These are phyloP conservation scores for Puccinia polysora DNA, from an alignment of 1,284 basidiomycete species.

Conservation along the genomic window DNA sequence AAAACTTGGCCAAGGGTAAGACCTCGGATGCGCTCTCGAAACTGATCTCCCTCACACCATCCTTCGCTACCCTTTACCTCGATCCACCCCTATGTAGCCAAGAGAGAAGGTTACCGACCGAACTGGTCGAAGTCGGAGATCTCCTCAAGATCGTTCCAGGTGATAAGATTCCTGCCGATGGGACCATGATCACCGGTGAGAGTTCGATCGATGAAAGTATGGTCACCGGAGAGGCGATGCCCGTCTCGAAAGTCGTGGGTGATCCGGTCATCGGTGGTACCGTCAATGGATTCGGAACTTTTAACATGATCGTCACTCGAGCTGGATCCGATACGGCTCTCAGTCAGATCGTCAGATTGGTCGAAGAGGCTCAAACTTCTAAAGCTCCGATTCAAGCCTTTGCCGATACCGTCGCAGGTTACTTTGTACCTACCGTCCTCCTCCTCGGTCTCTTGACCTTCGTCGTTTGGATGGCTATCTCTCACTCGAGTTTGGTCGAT, in stretches of 20 bases:
- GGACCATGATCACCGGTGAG: slow-evolving; percentile 75
- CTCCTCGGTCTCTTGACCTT: slow-evolving; percentile 77
- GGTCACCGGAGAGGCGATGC: slow-evolving; percentile 92
- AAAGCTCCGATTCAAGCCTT: slow-evolving; percentile 98
- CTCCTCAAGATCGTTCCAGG: slow-evolving; percentile 90
- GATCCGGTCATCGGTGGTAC: slow-evolving; percentile 91
- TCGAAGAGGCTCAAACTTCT: slow-evolving; percentile 94
- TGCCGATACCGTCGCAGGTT: slow-evolving; percentile 87
- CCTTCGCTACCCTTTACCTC: slow-evolving; percentile 91
- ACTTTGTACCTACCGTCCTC: slow-evolving; percentile 90
- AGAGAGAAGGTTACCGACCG: slow-evolving; percentile 86
- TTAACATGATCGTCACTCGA: slow-evolving; percentile 90
- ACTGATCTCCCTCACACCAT: slow-evolving; percentile 87
- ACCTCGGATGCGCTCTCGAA: slow-evolving; percentile 94
- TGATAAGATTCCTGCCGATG: slow-evolving; percentile 94
- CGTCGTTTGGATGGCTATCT: slow-evolving; percentile 73
- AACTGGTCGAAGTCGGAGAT: slow-evolving; percentile 91
- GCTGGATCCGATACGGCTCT: slow-evolving; percentile 94
- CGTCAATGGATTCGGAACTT: slow-evolving; percentile 88
- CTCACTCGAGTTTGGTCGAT: slow-evolving; percentile 60
- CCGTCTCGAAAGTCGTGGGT: slow-evolving; percentile 74
- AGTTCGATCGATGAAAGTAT: slow-evolving; percentile 93
- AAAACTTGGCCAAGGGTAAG: slow-evolving; percentile 94
- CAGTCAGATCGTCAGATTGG: slow-evolving; percentile 90
- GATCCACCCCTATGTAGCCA: slow-evolving; percentile 69